phyloP scores from a whole-genome alignment of 2,329 filamentous ascomycete genomes.

The Paracamarosporium sp. region DNA sequence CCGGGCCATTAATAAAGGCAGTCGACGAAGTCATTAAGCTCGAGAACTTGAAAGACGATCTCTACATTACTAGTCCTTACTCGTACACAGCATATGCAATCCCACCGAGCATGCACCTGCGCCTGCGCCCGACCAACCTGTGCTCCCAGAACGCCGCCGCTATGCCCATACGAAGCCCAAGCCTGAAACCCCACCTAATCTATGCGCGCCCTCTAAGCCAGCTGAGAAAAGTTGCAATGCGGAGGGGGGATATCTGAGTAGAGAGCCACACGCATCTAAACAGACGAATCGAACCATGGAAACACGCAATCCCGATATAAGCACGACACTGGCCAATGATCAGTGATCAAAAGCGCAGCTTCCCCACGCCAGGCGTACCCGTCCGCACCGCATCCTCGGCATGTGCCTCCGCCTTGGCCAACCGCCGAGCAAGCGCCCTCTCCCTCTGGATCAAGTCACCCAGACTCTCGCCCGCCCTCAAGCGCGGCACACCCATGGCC shows the following conservation, averaged over 20 bases:
- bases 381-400: conserved; percentile 21
- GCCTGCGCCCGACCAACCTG: background rate
- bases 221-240: background rate
- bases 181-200: background rate
- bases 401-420: conserved; percentile 35
- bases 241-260: conserved; percentile 27
- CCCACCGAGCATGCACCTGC: background rate
- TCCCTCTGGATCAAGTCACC: conserved; percentile 37
- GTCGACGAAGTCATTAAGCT: too few relatives aligned
- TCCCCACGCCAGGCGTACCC: background rate
- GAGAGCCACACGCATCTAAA: conserved; percentile 19
- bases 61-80: background rate
- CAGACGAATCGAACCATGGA: conserved; percentile 7
- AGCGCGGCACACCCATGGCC: conserved; percentile 17
- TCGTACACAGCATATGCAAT: background rate
- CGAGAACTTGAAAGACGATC: background rate
- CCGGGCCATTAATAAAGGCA: too few relatives aligned
- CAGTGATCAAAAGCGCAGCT: background rate
- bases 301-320: background rate
- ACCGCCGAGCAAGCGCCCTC: conserved; percentile 29
- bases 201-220: conserved; percentile 4
- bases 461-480: conserved; percentile 28
- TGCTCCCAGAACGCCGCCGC: conserved; percentile 16
- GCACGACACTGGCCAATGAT: background rate
- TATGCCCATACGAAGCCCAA: conserved; percentile 13